Conservation (phyloP, 441 rosid species). For the Populus hybrid region DNA sequence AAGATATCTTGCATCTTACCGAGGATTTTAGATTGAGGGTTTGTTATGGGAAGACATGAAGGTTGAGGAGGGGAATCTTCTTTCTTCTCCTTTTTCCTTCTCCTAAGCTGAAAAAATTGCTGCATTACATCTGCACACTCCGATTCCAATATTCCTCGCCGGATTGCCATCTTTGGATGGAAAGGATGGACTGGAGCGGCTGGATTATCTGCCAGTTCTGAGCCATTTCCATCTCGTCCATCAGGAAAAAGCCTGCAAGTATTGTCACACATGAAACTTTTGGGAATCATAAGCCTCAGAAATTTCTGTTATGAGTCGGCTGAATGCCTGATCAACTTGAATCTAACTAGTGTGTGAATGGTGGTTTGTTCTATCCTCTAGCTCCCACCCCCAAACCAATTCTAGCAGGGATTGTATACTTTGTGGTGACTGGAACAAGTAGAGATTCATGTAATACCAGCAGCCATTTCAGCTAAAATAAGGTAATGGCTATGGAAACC, state of each 20-base stretch:
- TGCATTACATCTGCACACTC: conserved; percentile 94
- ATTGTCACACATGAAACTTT: not conserved
- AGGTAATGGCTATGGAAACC: not conserved
- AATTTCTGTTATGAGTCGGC: not conserved
- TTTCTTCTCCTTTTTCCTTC: conserved; percentile 64
- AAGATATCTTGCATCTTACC: conserved; percentile 74
- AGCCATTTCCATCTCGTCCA: conserved; percentile 36
- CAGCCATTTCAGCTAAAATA: not conserved
- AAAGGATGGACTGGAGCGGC: conserved; percentile 86
- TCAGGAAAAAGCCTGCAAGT: conserved; percentile 72
- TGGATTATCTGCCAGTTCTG: conserved; percentile 55
- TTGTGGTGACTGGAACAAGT: not conserved
- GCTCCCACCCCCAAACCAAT: not conserved
- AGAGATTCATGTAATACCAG: not conserved
- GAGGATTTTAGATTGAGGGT: conserved; percentile 68
- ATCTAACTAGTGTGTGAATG: not conserved
- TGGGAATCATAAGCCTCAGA: not conserved
- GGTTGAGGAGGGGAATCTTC: conserved; percentile 41
- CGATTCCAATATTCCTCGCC: conserved; percentile 70
- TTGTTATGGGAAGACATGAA: conserved; percentile 47
- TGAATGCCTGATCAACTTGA: not conserved
- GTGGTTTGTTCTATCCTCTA: not conserved
- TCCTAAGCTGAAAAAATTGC: conserved; percentile 86
- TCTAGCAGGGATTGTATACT: not conserved
- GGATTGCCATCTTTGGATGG: conserved; percentile 84